These are phyloP conservation scores for Cadophora sp. DNA, from an alignment of 2,329 filamentous ascomycete genomes.

Conservation along the genomic window DNA sequence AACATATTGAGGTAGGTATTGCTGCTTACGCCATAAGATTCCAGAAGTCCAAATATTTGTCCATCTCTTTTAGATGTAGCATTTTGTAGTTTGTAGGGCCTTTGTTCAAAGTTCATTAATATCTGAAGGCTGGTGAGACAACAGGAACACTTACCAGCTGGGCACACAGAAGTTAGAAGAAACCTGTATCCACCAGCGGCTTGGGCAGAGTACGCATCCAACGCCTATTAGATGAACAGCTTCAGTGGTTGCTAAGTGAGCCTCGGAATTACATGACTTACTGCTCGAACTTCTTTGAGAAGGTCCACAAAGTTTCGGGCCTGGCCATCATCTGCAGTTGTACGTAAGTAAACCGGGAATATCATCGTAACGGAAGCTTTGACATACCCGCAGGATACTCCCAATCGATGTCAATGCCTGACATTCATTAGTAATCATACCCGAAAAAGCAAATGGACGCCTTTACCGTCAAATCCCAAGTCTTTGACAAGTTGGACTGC, in stretches of 20 bases:
- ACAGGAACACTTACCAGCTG: constrained; percentile 44
- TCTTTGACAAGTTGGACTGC: constrained; percentile 27
- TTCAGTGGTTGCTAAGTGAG: not conserved
- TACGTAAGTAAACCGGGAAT: not conserved
- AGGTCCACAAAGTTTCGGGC: constrained; percentile 35
- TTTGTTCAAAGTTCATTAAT: constrained; percentile 36
- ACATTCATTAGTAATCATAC: constrained; percentile 1
- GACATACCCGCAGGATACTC: constrained; percentile 24
- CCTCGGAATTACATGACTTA: not conserved
- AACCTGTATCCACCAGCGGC: constrained; percentile 56
- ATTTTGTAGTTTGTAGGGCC: constrained; percentile 47
- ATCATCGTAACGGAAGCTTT: not conserved
- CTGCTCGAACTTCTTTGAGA: constrained; percentile 34
- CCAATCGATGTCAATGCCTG: constrained; percentile 33
- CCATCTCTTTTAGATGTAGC: constrained; percentile 54
- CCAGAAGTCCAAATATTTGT: constrained; percentile 57
- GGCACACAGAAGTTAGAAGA: constrained; percentile 57
- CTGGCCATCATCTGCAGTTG: constrained; percentile 18
- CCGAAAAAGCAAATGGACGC: not conserved
- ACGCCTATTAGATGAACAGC: constrained; percentile 41
- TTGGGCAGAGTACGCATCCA: constrained; percentile 55
- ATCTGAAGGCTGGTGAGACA: not conserved
- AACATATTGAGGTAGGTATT: not conserved
- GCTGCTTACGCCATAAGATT: constrained; percentile 69
- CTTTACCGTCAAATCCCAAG: constrained; percentile 29